Evolutionary conservation across 2,329 filamentous ascomycete genomes (phyloP).

Genomic region (Ceratocystis papillata): DNA sequence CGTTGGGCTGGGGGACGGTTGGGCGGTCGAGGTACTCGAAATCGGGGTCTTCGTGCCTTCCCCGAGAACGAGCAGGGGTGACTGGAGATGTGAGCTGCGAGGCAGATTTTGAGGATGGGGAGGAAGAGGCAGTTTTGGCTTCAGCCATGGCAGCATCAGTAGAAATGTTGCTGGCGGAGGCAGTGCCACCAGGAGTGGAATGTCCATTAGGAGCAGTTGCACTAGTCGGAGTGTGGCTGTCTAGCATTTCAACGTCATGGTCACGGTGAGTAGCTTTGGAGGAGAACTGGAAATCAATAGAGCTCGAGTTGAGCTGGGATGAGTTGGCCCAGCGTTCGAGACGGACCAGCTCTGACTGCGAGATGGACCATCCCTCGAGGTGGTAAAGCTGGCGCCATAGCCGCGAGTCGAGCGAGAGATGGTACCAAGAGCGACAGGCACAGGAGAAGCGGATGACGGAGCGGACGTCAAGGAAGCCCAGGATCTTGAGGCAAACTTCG

Average conservation of each 20-base stretch:
- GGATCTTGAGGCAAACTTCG: conserved; percentile 82
- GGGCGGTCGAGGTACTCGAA: conserved; percentile 16
- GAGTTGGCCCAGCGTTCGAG: conserved; percentile 23
- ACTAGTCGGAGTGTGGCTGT: conserved; percentile 22
- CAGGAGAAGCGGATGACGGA: conserved; percentile 70
- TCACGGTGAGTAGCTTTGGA: not conserved
- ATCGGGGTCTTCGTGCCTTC: conserved; percentile 25
- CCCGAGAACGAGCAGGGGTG: not conserved
- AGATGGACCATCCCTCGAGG: conserved; percentile 73
- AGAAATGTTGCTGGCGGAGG: no score
- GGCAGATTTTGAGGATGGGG: not conserved
- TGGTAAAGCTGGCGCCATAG: conserved; percentile 79
- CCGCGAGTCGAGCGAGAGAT: conserved; percentile 67
- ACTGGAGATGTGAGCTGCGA: conserved; percentile 28
- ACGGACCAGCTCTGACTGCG: conserved; percentile 51
- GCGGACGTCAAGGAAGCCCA: conserved; percentile 71
- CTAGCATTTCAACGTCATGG: conserved; percentile 24
- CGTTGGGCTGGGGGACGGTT: conserved; percentile 13
- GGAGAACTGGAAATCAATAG: conserved; percentile 22
- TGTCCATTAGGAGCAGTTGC: not conserved
- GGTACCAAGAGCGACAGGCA: conserved; percentile 72
- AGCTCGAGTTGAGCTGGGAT: conserved; percentile 18
- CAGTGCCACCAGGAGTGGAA: not conserved
- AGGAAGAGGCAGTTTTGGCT: not conserved
- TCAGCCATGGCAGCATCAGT: not conserved